These are phyloP conservation scores for Eucalyptus marginata DNA, from an alignment of 345 rosid genomes.

Conservation along the genomic window DNA sequence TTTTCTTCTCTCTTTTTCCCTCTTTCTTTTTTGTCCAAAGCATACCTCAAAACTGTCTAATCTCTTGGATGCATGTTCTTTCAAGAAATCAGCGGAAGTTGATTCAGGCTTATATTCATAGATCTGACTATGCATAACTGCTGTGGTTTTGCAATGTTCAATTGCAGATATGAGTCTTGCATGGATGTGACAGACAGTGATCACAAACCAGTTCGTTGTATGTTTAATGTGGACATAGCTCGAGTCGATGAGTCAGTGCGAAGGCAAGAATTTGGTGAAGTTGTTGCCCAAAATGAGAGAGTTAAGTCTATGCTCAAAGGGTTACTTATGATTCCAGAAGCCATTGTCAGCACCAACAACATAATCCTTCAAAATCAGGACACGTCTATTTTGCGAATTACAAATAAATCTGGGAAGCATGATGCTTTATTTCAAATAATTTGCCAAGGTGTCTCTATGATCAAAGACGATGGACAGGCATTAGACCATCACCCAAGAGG, in stretches of 20 bases:
- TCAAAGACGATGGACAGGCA: constrained; percentile 47
- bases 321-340: constrained; percentile 59
- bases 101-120: not conserved
- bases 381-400: constrained; percentile 42
- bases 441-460: constrained; percentile 59
- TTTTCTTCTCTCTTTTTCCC: not conserved
- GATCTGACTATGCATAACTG: not conserved
- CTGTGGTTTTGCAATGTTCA: not conserved
- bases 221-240: constrained; percentile 63
- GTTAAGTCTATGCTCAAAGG: constrained; percentile 39
- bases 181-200: constrained; percentile 98
- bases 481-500: constrained; percentile 47
- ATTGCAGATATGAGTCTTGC: constrained; percentile 76
- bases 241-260: constrained; percentile 88
- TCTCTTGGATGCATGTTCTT: not conserved
- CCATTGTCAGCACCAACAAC: constrained; percentile 46
- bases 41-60: not conserved
- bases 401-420: constrained; percentile 44
- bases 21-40: not conserved
- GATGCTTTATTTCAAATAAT: constrained; percentile 50
- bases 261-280: constrained; percentile 69
- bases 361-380: constrained; percentile 82
- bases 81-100: not conserved
- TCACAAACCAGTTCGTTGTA: constrained; percentile 96
- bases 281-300: constrained; percentile 43